A percentile compares a stretch with the other conserved stretches of the same genome.
Conservation (phyloP, 108 stramenopile species). For the Cyclotella cryptica region DNA sequence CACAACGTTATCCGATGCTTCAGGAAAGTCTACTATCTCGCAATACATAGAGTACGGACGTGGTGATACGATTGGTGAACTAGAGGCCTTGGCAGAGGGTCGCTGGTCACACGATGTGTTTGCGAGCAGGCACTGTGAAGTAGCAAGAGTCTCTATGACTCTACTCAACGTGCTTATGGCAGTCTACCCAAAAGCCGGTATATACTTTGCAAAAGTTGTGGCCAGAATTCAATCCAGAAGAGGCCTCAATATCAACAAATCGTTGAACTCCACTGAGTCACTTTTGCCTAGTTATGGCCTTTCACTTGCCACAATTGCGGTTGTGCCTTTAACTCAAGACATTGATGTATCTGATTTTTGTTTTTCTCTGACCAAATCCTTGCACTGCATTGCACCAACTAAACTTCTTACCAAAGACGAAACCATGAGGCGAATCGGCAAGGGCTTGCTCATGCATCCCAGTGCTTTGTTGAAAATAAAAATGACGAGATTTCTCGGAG, state of each 20-base stretch:
- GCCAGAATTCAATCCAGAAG: slow-evolving; percentile 42
- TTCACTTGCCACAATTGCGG: slow-evolving; percentile 61
- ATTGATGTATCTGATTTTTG: slow-evolving; percentile 49
- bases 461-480: slow-evolving; percentile 51
- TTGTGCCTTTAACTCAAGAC: slow-evolving; percentile 54
- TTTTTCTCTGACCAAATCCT: slow-evolving; percentile 21
- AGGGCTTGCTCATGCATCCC: slow-evolving; percentile 26
- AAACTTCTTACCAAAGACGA: slow-evolving; percentile 52
- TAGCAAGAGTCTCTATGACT: slow-evolving; percentile 56
- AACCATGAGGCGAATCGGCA: slow-evolving; percentile 39
- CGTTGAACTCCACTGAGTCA: slow-evolving; percentile 15
- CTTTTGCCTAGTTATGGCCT: slow-evolving; percentile 55
- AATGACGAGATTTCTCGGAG: slow-evolving; percentile 56
- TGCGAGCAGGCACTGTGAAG: slow-evolving; percentile 57
- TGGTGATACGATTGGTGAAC: slow-evolving; percentile 56
- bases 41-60: slow-evolving; percentile 53
- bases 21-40: neutral
- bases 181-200: slow-evolving; percentile 47
- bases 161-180: slow-evolving; percentile 47
- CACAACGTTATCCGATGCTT: neutral
- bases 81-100: slow-evolving; percentile 40
- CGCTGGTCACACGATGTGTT: slow-evolving; percentile 50
- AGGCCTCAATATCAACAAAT: neutral
- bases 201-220: slow-evolving; percentile 55
- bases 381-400: slow-evolving; percentile 55